Evolutionary conservation across 2,329 filamentous ascomycete species (phyloP).

Genomic region (Microsporum audouinii): DNA sequence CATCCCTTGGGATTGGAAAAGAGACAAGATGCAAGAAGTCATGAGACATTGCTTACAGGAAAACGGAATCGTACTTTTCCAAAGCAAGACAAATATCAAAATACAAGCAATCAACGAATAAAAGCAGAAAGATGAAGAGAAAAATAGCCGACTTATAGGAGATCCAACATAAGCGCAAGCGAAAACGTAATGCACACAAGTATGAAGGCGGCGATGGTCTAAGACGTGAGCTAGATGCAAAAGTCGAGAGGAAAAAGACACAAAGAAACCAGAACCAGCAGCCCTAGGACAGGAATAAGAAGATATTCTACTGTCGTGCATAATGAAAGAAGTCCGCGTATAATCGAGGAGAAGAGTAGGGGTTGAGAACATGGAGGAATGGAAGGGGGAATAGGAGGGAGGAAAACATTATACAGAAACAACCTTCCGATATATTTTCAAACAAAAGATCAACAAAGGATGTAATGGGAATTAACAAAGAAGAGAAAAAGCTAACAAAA

Average conservation of each 20-base stretch:
- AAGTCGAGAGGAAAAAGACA: constrained; percentile 7
- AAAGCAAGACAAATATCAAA: not conserved
- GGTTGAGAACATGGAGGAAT: not conserved
- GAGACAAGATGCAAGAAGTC: not conserved
- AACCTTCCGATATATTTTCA: constrained; percentile 1
- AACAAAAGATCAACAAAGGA: not conserved
- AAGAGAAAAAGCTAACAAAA: not conserved
- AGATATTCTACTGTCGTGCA: not conserved
- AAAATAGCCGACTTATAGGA: not conserved
- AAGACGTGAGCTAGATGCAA: constrained; percentile 15
- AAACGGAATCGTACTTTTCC: constrained; percentile 2
- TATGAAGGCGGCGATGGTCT: constrained; percentile 12
- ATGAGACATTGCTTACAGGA: not conserved
- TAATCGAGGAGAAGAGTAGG: no score
- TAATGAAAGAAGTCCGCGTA: not conserved
- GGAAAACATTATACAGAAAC: constrained; percentile 3
- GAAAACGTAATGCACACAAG: not conserved
- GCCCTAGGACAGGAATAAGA: not conserved
- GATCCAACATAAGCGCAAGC: not conserved
- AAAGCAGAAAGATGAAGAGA: not conserved
- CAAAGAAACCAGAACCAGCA: constrained; percentile 16
- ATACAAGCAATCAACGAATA: not conserved
- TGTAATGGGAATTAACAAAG: not conserved
- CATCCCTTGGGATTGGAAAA: not conserved
- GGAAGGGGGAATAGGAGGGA: not conserved